phyloP scores from a whole-genome alignment of 176 grass and related monocot species.

The Oryza officinalis region DNA sequence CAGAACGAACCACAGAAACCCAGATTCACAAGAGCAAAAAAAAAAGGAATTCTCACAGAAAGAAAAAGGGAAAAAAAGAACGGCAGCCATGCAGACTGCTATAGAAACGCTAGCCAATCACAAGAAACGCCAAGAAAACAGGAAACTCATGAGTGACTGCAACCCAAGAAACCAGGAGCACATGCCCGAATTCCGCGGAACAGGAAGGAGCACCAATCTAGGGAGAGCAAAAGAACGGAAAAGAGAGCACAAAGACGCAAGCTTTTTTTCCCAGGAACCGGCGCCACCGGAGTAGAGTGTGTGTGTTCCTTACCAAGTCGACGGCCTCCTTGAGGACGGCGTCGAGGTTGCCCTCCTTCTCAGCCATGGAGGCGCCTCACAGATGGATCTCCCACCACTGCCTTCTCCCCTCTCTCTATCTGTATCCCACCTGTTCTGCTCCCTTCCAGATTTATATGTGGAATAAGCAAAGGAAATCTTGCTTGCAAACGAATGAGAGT shows the following conservation, averaged over 20 bases:
- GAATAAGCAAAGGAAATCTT: not conserved
- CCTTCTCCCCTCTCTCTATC: not conserved
- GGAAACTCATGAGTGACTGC: not conserved
- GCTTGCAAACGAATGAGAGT: not conserved
- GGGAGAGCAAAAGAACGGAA: not conserved
- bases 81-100: not conserved
- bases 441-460: conserved; percentile 22
- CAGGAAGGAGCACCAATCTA: not conserved
- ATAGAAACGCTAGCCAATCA: not conserved
- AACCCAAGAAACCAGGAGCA: not conserved
- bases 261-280: conserved; percentile 24
- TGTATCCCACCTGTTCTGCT: not conserved
- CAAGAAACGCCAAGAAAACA: too few relatives aligned
- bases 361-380: conserved; percentile 46
- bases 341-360: conserved; percentile 62
- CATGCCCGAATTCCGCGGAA: conserved; percentile 3
- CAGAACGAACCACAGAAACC: not conserved
- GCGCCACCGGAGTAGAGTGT: not conserved
- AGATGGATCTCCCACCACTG: conserved; percentile 26
- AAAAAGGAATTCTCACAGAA: not conserved
- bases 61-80: not conserved
- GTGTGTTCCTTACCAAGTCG: conserved; percentile 46
- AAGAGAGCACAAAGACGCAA: conserved; percentile 21
- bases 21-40: not conserved
- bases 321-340: conserved; percentile 78